These are phyloP conservation scores for Arabidopsis suecica DNA, from an alignment of 345 rosid species.

Conservation along the genomic window DNA sequence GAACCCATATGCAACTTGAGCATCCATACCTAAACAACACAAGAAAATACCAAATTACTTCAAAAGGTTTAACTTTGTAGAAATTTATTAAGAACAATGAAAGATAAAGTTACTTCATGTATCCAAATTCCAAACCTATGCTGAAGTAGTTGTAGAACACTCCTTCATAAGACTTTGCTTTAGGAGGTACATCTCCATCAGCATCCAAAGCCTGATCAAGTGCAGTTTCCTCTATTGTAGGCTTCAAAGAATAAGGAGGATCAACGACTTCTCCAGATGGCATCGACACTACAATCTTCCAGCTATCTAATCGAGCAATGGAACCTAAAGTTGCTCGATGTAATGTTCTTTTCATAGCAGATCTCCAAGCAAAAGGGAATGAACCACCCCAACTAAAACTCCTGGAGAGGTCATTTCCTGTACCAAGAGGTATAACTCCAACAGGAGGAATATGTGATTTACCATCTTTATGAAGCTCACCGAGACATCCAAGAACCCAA, in stretches of 20 bases:
- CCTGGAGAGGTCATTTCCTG: constrained; percentile 93
- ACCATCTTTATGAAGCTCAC: constrained; percentile 62
- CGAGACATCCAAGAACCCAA: constrained; percentile 92
- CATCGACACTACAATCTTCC: constrained; percentile 77
- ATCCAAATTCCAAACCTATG: constrained; percentile 70
- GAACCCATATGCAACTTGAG: constrained; percentile 96
- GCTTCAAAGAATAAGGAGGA: constrained; percentile 80
- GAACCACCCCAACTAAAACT: constrained; percentile 99
- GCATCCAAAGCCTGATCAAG: constrained; percentile 72
- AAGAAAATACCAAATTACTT: constrained; percentile 17
- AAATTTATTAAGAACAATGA: neutral
- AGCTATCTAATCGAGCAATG: constrained; percentile 76
- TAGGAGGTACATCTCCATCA: constrained; percentile 63
- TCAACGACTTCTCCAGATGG: constrained; percentile 72
- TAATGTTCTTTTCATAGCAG: constrained; percentile 80
- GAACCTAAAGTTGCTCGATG: constrained; percentile 62
- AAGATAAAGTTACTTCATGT: neutral
- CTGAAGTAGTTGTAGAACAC: constrained; percentile 97
- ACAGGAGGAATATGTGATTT: constrained; percentile 84
- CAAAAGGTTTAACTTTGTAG: neutral
- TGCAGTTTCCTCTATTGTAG: constrained; percentile 60
- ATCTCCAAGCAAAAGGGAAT: constrained; percentile 95
- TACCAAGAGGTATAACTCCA: constrained; percentile 91
- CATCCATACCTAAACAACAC: constrained; percentile 89
- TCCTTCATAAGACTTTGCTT: constrained; percentile 70